These are phyloP conservation scores for Harrya chromipes DNA, from an alignment of 768 basidiomycete genomes.

Conservation along the genomic window DNA sequence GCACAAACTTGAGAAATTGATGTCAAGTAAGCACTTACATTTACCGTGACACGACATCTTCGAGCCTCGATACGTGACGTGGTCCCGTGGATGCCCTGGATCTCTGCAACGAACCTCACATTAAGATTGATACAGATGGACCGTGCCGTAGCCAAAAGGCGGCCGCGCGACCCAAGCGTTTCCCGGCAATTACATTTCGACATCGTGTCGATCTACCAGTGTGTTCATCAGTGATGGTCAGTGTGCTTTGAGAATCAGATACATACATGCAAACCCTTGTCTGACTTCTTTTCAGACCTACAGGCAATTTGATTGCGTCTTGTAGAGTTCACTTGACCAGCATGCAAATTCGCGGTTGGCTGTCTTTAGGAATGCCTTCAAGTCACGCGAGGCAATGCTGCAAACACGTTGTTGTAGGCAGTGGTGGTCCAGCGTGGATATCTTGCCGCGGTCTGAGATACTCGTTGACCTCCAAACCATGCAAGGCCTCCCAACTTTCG, in stretches of 20 bases:
- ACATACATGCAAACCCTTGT: neutral
- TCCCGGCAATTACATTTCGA: neutral
- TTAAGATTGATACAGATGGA: neutral
- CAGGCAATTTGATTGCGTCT: neutral
- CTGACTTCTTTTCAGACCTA: neutral
- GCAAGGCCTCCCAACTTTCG: slow-evolving; percentile 31
- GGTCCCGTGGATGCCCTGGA: slow-evolving; percentile 1
- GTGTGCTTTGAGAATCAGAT: neutral
- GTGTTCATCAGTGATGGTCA: neutral
- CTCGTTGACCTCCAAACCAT: slow-evolving; percentile 28
- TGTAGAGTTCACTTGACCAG: neutral
- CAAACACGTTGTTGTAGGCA: slow-evolving; percentile 31
- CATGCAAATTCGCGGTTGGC: slow-evolving; percentile 4
- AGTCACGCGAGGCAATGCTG: slow-evolving; percentile 27
- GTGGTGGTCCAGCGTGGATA: slow-evolving; percentile 23
- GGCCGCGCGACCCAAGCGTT: slow-evolving; percentile 9
- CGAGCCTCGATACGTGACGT: too few relatives aligned
- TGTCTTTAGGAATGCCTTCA: neutral
- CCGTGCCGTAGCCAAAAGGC: neutral
- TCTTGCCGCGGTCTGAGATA: slow-evolving; percentile 13
- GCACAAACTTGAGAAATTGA: too few relatives aligned
- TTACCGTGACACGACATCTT: too few relatives aligned
- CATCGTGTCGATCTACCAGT: neutral
- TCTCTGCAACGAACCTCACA: slow-evolving; percentile 1
- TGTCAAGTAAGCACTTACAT: too few relatives aligned